Evolutionary conservation across 768 basidiomycete species (phyloP), one percentile per base, ranked within the genome.

Genomic region (Rhodotorula paludigena): DNA sequence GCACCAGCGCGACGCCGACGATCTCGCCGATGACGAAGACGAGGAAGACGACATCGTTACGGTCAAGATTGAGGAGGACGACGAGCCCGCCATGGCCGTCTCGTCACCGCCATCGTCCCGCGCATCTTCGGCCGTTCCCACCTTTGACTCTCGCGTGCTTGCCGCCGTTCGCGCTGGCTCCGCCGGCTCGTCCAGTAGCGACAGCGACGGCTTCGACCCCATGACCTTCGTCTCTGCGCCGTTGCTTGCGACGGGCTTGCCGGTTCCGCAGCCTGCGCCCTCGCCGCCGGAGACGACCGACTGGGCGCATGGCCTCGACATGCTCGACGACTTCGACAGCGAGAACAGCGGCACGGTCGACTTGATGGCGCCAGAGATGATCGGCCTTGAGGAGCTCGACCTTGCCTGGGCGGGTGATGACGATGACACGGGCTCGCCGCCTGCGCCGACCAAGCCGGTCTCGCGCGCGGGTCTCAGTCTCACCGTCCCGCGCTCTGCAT

Each of bases 321-420:
- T 55, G 61, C 52, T 72, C 25, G 71, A 72, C 44, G 71, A 72
- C n/a, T 41, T 72, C 56, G 71, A 72, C 7, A 33, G 21, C 16
- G 71, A 72, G 30, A 59, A 61, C n/a, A 48, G 48, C 25, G 63
- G n/a, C n/a, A n/a, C 56, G 12, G 60, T 54, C 44, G 71, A 72
- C 63, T 55, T 72, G 0, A 63, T 67, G 39, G 71, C 49, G 28
- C 71, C 71, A 18, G 71, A 72, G 51, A 55, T 39, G 35, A 64
- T 72, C 35, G 71, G 66, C 2, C 57, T 72, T 16, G 66, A 68
- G 28, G 66, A 72, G 55, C 63, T 72, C 45, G 71, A 72, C 52
- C 57, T 72, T 30, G 71, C 71, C 1, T 72, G 71, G 71, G 71
- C 63, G 3, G 64, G 64, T 1, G 67, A 64, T 3, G 61, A 56